Evolutionary conservation across 1,284 basidiomycete species (phyloP).

Genomic region (Mycena citricolor): DNA sequence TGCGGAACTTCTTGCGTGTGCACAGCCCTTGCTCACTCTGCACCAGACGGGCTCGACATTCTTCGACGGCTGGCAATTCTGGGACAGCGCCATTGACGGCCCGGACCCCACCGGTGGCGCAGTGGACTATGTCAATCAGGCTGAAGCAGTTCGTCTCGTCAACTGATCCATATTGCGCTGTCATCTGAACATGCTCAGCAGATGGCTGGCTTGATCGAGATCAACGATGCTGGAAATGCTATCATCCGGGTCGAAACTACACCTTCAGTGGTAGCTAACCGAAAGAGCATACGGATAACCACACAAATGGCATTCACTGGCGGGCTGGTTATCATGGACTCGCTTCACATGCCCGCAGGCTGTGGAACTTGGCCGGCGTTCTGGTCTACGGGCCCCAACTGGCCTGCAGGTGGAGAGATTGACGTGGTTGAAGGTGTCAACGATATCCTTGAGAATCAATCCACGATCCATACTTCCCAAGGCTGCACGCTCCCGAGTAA

Average conservation of each 20-base stretch:
- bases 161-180: too few species aligned
- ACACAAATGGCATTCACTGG: conserved; percentile 18
- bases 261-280: neutral
- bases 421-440: conserved; percentile 46
- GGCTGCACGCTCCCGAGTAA: conserved; percentile 36
- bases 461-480: conserved; percentile 34
- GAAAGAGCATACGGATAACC: conserved; percentile 17
- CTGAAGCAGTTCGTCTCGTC: conserved; percentile 10
- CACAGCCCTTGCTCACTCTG: too few species aligned
- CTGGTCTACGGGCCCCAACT: conserved; percentile 35
- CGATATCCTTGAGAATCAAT: conserved; percentile 30
- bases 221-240: conserved; percentile 8
- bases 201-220: conserved; percentile 7
- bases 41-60: conserved; percentile 68
- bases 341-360: conserved; percentile 19
- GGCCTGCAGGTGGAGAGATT: conserved; percentile 45
- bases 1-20: too few species aligned
- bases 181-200: too few species aligned
- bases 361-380: conserved; percentile 19
- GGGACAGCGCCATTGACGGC: conserved; percentile 46
- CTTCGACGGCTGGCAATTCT: conserved; percentile 83
- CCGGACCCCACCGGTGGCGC: conserved; percentile 21
- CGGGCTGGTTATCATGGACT: conserved; percentile 22
- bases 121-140: conserved; percentile 14
- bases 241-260: conserved; percentile 14